Base-by-base conservation (phyloP, 805 yeast genomes). In the Metschnikowia dekortorum region DNA sequence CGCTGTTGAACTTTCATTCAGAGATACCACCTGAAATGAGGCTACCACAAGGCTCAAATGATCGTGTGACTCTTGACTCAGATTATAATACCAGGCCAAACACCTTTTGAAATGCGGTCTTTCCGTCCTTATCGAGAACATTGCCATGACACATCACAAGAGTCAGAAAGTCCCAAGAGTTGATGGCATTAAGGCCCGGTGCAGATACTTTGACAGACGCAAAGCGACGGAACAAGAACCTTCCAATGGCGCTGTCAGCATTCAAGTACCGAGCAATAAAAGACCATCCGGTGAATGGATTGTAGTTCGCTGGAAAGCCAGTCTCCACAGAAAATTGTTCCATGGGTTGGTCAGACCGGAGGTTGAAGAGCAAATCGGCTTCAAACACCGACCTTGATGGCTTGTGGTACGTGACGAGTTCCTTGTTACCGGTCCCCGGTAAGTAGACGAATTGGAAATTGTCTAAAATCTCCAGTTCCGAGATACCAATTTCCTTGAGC, bases 351-450 rank as follows among this genome's bases (percentile, higher is more conserved):
- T 71, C 69, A 10, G 82, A 83, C 3, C 58, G 56, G 54, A 83
- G 68, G 61, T 83, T 82, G 67, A 84, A 79, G 33, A 84, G 58
- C 51, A 84, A 61, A 62, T 85, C 89, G 11, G 84, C 89, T 56
- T 76, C 81, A 52, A 79, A 70, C 16, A 84, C 58, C 0, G 80
- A 71, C 61, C 76, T 76, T 34, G 81, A 67, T 11, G 63, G 61
- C 40, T 68, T 70, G 59, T 81, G 81, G 60, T 62, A 79, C 55
- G 79, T 58, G 2, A 81, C 76, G 47, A 85, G 64, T 62, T 85
- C 90, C 60, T 77, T 73, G 63, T 84, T 85, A n/a, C 57, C 63
- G 58, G 81, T 85, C 5, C 67, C 62, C 10, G 86, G 85, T 48
- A 84, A 61, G 59, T 72, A 84, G 5, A 82, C 75, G 52, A 84